Percentiles rank a stretch among this genome's conserved stretches.
These are phyloP conservation scores for Gastrolobium villosum DNA, from an alignment of 306 rosid genomes.

Conservation along the genomic window DNA sequence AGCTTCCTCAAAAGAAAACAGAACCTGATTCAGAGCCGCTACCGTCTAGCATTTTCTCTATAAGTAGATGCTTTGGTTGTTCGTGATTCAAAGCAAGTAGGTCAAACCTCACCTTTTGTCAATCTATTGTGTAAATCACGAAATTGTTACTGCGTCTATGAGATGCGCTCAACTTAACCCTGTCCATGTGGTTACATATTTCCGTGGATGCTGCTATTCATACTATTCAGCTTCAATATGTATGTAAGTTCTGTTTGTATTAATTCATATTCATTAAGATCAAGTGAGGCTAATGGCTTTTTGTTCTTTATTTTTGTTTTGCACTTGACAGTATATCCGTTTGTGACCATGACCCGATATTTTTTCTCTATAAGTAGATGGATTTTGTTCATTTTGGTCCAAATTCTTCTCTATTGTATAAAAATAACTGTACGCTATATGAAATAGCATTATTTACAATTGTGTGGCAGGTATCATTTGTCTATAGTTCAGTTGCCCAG, in stretches of 20 bases:
- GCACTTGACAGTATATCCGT: neutral
- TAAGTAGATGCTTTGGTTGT: conserved; percentile 86
- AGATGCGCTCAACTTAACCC: conserved; percentile 15
- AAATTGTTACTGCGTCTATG: conserved; percentile 23
- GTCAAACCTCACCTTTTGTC: conserved; percentile 22
- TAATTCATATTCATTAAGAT: conserved; percentile 25
- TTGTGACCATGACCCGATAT: neutral
- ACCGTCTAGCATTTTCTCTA: conserved; percentile 64
- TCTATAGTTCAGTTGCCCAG: no score
- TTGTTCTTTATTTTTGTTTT: neutral
- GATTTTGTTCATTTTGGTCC: neutral
- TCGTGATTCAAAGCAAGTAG: conserved; percentile 53
- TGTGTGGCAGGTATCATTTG: neutral
- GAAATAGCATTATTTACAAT: neutral
- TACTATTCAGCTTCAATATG: conserved; percentile 41
- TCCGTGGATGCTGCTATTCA: conserved; percentile 16
- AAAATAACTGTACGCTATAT: neutral
- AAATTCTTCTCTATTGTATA: neutral
- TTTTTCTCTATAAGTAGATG: neutral
- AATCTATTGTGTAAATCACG: conserved; percentile 31
- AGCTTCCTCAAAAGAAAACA: conserved; percentile 65
- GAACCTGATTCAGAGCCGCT: conserved; percentile 63
- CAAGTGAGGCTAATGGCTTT: conserved; percentile 13
- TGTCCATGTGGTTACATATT: conserved; percentile 13
- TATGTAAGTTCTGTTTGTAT: conserved; percentile 36